A percentile compares a stretch with the other conserved stretches of the same genome.
phyloP scores from a whole-genome alignment of 1,139 yeast species.

The Geotrichum candidum region DNA sequence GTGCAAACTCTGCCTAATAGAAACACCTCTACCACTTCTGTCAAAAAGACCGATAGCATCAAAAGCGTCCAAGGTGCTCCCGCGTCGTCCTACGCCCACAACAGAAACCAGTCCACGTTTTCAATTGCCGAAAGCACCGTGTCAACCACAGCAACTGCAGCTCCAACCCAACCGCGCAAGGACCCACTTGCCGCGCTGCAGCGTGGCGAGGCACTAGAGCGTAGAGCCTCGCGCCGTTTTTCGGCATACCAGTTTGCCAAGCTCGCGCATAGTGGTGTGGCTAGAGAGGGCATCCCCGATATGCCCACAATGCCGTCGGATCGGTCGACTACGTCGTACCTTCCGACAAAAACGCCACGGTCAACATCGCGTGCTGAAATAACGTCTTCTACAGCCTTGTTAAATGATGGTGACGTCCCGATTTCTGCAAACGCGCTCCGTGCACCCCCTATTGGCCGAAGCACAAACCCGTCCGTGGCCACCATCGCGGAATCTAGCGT shows the following conservation, averaged over 20 bases:
- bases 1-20: neutral
- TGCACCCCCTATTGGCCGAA: neutral
- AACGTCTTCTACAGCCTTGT: conserved; percentile 23
- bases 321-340: conserved; percentile 16
- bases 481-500: neutral
- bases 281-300: conserved; percentile 15
- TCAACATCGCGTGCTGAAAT: conserved; percentile 27
- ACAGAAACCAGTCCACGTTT: neutral
- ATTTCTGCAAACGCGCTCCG: neutral
- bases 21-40: conserved; percentile 1
- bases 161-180: conserved; percentile 10
- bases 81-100: neutral
- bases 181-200: conserved; percentile 74
- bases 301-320: conserved; percentile 17
- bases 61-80: neutral
- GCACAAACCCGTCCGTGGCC: neutral
- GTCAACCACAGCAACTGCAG: neutral
- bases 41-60: neutral
- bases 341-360: conserved; percentile 29
- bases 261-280: conserved; percentile 45
- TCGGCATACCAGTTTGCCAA: conserved; percentile 92
- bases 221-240: conserved; percentile 87
- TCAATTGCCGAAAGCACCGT: neutral
- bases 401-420: conserved; percentile 15
- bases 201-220: conserved; percentile 70